phyloP scores from a whole-genome alignment of 164 flowering plant genomes.

The Tinospora cordifolia region DNA sequence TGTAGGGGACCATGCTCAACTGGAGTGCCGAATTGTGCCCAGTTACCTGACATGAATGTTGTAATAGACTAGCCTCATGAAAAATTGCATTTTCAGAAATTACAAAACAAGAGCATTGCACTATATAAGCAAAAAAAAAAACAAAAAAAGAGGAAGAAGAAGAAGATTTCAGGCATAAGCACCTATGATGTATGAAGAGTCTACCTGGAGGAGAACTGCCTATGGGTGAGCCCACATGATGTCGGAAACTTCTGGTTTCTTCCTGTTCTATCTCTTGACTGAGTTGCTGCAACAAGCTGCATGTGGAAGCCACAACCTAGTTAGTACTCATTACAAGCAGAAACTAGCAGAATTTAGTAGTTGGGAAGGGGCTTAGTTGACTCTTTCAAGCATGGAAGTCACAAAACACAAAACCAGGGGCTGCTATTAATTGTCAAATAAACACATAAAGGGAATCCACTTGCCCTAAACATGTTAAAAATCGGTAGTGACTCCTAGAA shows the following conservation, averaged over 20 bases:
- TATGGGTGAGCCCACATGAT: slow-evolving; percentile 75
- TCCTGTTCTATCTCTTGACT: slow-evolving; percentile 80
- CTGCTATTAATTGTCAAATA: too few relatives aligned
- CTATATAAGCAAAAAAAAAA: background rate
- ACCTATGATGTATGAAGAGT: background rate
- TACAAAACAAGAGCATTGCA: background rate
- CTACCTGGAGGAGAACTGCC: slow-evolving; percentile 81
- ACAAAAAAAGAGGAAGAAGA: too few relatives aligned
- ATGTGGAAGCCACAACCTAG: slow-evolving; percentile 12
- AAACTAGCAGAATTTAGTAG: background rate
- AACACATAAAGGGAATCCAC: too few relatives aligned
- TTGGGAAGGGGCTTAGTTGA: too few relatives aligned
- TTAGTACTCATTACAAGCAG: background rate
- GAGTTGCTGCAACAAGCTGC: slow-evolving; percentile 77
- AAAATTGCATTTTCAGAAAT: background rate
- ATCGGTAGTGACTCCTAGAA: too few relatives aligned
- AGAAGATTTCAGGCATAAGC: background rate
- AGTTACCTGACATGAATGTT: slow-evolving; percentile 48
- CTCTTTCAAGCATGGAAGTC: too few relatives aligned
- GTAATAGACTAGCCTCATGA: background rate
- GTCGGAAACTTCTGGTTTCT: slow-evolving; percentile 49
- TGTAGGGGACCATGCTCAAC: slow-evolving; percentile 53
- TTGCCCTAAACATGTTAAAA: too few relatives aligned
- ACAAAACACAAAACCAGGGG: too few relatives aligned
- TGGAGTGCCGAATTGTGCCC: slow-evolving; percentile 67